Percentiles rank a stretch among this genome's conserved stretches.
These are phyloP conservation scores for Aspergillus sp. DNA, from an alignment of 2,329 filamentous ascomycete species.

Conservation along the genomic window DNA sequence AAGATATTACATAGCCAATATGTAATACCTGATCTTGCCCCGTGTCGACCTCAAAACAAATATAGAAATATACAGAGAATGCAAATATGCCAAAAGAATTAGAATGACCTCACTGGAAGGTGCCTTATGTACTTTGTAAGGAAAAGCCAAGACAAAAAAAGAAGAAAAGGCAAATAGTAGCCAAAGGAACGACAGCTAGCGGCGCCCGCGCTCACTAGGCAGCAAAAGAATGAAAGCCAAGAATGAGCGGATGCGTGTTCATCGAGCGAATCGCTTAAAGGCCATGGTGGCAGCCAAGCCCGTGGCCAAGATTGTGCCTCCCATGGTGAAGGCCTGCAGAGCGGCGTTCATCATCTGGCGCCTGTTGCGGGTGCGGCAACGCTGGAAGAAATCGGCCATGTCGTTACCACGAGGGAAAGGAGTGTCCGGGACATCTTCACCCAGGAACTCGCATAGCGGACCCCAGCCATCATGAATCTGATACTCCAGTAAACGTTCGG, in stretches of 20 bases:
- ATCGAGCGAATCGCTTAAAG: conserved; percentile 33
- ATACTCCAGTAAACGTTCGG: conserved; percentile 47
- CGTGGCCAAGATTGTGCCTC: conserved; percentile 41
- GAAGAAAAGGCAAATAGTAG: background rate
- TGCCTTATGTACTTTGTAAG: background rate
- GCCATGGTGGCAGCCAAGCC: conserved; percentile 34
- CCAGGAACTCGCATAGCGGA: conserved; percentile 49
- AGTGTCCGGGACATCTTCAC: conserved; percentile 42
- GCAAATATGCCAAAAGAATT: background rate
- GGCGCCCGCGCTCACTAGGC: conserved; percentile 16
- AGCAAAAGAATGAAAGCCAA: conserved; percentile 1
- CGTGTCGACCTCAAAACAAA: too few species aligned
- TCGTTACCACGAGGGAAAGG: conserved; percentile 47
- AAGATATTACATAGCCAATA: background rate
- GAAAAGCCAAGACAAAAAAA: background rate
- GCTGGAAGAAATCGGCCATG: conserved; percentile 48
- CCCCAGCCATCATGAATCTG: conserved; percentile 48
- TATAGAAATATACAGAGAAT: background rate
- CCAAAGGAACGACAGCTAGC: conserved; percentile 1
- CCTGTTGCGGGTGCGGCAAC: conserved; percentile 46
- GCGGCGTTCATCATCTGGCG: conserved; percentile 50
- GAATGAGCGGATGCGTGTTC: conserved; percentile 3
- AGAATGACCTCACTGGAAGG: background rate
- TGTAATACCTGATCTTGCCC: too few species aligned
- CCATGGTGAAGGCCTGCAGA: conserved; percentile 44